Base-by-base conservation (phyloP, 2,329 filamentous ascomycete genomes). In the Clarireedia monteithiana region DNA sequence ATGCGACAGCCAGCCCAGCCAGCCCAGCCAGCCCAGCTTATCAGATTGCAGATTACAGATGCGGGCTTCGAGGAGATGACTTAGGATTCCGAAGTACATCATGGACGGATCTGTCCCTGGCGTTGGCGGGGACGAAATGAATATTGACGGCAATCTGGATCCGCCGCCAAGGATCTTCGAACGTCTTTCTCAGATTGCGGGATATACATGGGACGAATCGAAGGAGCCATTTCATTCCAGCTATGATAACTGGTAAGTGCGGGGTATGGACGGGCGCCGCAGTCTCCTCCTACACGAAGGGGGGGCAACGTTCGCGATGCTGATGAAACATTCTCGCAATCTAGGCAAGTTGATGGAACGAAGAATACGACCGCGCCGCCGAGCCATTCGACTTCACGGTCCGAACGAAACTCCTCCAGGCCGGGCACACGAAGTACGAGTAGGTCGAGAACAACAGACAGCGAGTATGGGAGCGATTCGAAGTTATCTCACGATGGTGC, bases 191-290 rank as follows among this genome's bases (percentile, higher is more conserved):
- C 85, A 89, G 68, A 78, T 91, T 61, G 78, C 84, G 47, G 87
- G 86, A 53, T 91, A 89, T 68, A 82, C 80, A 6, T 91, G 88
- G 88, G 86, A 91, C 70, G 85, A 88, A 62, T 77, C 80, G 14
- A 70, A 67, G 56, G 71, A 71, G 26, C 81, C 81, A 10, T 74
- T 79, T 55, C 83, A 85, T 67, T 80, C 81, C 50, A 89, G 85
- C 65, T 96, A 96, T 72, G 90, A 95, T 70, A 91, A 91, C 74
- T 97, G 91, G 90, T 84, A 74, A 65, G 72, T 66, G 40, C 44
- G 48, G 30, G 6, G 17, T 26, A n/a, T 6, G 23, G 17, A 42
- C 14, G 15, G 20, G 20, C 20, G n/a, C 9, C 20, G 39, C 9
- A 17, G 15, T 6, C 39, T 42, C 20, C 39, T 42, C 12, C n/a